Percentiles rank a stretch among this genome's conserved stretches.
Conservation (phyloP, 2,329 filamentous ascomycete species). For the Diplodia mutila region DNA sequence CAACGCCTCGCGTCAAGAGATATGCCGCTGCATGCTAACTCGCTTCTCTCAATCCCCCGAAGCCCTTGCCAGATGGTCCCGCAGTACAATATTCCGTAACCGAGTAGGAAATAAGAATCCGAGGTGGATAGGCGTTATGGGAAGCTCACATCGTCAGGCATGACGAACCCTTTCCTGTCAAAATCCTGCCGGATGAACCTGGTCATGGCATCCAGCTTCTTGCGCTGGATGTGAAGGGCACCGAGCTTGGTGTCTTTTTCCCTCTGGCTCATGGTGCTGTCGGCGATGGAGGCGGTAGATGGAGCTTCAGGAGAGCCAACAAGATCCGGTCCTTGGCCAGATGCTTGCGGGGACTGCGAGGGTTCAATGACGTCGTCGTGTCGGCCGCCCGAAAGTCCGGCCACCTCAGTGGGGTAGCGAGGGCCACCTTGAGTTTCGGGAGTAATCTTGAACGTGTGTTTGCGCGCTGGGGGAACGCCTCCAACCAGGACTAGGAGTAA, state of each 20-base stretch:
- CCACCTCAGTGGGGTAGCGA: constrained; percentile 40
- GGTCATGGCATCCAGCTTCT: constrained; percentile 52
- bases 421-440: constrained; percentile 47
- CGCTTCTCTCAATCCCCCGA: not conserved
- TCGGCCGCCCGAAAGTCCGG: constrained; percentile 24
- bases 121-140: not conserved
- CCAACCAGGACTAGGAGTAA: constrained; percentile 54
- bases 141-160: constrained; percentile 46
- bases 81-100: not conserved
- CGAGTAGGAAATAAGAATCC: not conserved
- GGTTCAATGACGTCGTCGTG: constrained; percentile 26
- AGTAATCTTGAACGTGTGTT: constrained; percentile 47
- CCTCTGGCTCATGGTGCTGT: constrained; percentile 43
- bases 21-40: constrained; percentile 9
- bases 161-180: constrained; percentile 50
- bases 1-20: constrained; percentile 22
- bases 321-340: constrained; percentile 21
- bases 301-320: constrained; percentile 22
- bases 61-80: not conserved
- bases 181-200: constrained; percentile 50
- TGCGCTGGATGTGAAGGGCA: constrained; percentile 53
- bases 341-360: constrained; percentile 29
- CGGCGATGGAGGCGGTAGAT: constrained; percentile 35
- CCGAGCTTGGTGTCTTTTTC: constrained; percentile 44
- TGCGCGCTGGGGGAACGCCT: constrained; percentile 48